phyloP scores from a whole-genome alignment of 176 grass and related monocot genomes.

The Echinochloa phyllopogon region DNA sequence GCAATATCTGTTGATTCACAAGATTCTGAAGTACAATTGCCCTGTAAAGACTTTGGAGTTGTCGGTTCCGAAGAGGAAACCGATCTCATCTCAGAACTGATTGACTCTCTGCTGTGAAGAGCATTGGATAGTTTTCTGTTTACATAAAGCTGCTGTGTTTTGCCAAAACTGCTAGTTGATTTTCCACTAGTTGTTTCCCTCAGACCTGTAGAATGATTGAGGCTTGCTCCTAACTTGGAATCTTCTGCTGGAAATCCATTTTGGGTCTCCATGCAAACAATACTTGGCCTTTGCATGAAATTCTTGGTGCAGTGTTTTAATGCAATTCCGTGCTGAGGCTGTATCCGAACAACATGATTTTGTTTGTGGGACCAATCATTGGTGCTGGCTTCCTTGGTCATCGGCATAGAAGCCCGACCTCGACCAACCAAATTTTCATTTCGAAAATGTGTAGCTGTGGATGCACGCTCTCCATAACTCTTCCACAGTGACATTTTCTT shows the following conservation, averaged over 20 bases:
- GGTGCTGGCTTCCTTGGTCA: constrained; percentile 41
- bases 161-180: constrained; percentile 32
- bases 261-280: constrained; percentile 20
- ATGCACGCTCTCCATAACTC: constrained; percentile 30
- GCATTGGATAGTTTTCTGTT: constrained; percentile 24
- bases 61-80: constrained; percentile 44
- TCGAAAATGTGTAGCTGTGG: constrained; percentile 8
- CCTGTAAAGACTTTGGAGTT: constrained; percentile 33
- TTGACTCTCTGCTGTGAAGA: constrained; percentile 28
- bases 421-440: constrained; percentile 41
- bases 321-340: constrained; percentile 38
- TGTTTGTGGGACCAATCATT: constrained; percentile 30
- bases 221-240: constrained; percentile 38
- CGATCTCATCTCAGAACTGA: constrained; percentile 39
- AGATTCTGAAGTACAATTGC: constrained; percentile 44
- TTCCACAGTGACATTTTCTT: constrained; percentile 56
- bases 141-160: constrained; percentile 31
- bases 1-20: constrained; percentile 37
- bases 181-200: constrained; percentile 51
- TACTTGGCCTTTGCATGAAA: constrained; percentile 29
- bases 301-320: constrained; percentile 36
- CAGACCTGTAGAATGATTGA: constrained; percentile 24
- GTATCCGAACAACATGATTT: constrained; percentile 39
- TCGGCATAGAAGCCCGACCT: constrained; percentile 43
- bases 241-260: constrained; percentile 20